Evolutionary conservation across 2,329 filamentous ascomycete genomes (phyloP), one percentile per base, ranked within the genome.

Genomic region (Fusarium sp.): DNA sequence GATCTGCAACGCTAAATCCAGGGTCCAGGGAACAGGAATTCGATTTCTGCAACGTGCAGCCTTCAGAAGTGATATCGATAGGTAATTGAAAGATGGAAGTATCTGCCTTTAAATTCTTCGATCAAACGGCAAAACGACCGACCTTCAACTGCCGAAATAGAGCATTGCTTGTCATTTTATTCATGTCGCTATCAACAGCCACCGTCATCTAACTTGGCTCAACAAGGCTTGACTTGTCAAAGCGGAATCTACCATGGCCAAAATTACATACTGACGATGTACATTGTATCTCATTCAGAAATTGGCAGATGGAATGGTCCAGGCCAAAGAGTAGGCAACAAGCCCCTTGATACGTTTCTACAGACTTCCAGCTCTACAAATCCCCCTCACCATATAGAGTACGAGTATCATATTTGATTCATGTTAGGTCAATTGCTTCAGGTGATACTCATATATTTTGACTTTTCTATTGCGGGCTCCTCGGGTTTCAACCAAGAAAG

Each of bases 1-100:
- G 71, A 74, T 74, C 72, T 54, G 42, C 72, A 73, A 64, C 69
- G 59, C 72, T 74, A 74, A 75, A 74, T 75, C 45, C 64, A 73
- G 72, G 72, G 72, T 73, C 64, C 53, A 69, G 42, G 32, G 50
- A 26, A 35, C 30, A 55, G 44, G 42, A 50, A 58, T 57, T 51
- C 22, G 35, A 44, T 56, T 55, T 64, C 51, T 42, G 45, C 28
- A 54, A 45, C n/a, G n/a, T 55, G n/a, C 18, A 36, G 15, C 41
- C 15, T 22, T 36, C 22, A 39, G 15, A 32, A 20, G 24, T 51
- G 39, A n/a, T 20, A 51, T 53, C 41, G 32, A 30, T 47, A 35
- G 32, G 32, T 8, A 47, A 26, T 24, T 12, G 12, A 10, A 20
- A 11, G 17, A 32, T 26, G 20, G 9, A 36, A 20, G 24, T 30